A percentile compares a stretch with the other conserved stretches of the same genome.
Evolutionary conservation across 768 basidiomycete species (phyloP).

Genomic region (Kwoniella bestiolae): DNA sequence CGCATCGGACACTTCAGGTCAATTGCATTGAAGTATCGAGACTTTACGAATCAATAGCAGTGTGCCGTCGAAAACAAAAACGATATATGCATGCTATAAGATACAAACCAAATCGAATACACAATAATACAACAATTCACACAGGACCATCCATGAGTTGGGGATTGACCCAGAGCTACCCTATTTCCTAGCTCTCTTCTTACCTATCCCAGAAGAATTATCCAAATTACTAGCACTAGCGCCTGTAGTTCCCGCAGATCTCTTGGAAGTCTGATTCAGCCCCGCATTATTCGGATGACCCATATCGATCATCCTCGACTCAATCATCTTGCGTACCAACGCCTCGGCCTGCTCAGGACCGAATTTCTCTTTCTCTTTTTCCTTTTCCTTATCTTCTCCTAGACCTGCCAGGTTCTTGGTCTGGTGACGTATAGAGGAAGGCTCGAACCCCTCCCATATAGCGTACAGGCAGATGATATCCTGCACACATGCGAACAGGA

Average conservation of each 20-base stretch:
- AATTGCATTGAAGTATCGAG: no score
- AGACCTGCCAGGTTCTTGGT: neutral
- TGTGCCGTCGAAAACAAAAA: no score
- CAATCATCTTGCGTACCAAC: conserved; percentile 47
- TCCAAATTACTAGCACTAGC: neutral
- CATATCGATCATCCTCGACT: conserved; percentile 45
- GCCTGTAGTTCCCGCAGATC: neutral
- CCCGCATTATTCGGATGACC: conserved; percentile 46
- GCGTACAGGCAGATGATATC: conserved; percentile 89
- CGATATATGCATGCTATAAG: no score
- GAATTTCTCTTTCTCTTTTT: conserved; percentile 33
- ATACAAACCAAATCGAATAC: no score
- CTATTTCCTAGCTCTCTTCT: conserved; percentile 28
- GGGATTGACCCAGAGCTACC: no score
- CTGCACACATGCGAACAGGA: conserved; percentile 82
- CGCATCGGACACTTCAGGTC: no score
- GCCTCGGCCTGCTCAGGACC: conserved; percentile 47
- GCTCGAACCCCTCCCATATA: conserved; percentile 80
- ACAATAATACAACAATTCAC: no score
- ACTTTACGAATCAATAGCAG: neutral
- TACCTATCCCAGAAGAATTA: conserved; percentile 10
- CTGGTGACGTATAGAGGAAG: conserved; percentile 26
- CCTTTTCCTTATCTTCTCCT: conserved; percentile 1
- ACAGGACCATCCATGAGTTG: no score
- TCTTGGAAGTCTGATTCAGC: neutral